These are phyloP conservation scores for Crithidia brevicula DNA, from an alignment of 208 protist species.

Conservation along the genomic window DNA sequence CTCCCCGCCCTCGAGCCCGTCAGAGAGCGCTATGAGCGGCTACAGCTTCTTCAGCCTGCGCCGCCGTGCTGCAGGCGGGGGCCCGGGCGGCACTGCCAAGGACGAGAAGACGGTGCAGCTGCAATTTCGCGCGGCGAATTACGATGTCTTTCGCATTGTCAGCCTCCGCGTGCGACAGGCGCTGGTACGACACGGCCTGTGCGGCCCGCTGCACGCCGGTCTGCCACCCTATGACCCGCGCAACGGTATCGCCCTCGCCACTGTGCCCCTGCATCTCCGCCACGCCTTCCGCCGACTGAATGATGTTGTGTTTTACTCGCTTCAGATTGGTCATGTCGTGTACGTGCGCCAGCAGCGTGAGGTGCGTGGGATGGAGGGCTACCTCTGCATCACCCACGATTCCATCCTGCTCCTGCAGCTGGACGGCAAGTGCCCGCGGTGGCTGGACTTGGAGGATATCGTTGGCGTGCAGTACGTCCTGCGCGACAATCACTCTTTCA, in stretches of 20 bases:
- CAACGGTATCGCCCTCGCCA: constrained; percentile 58
- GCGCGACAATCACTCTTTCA: constrained; percentile 42
- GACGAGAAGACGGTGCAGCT: constrained; percentile 30
- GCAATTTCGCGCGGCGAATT: constrained; percentile 42
- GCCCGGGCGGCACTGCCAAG: not conserved
- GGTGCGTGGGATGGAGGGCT: constrained; percentile 46
- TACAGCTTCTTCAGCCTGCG: constrained; percentile 34
- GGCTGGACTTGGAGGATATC: constrained; percentile 48
- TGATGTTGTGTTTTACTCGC: constrained; percentile 54
- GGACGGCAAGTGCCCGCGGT: constrained; percentile 51
- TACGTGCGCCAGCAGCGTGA: constrained; percentile 49
- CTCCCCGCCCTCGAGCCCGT: constrained; percentile 26
- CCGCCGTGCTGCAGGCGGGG: not conserved
- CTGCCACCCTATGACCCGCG: constrained; percentile 63
- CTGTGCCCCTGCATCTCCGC: constrained; percentile 61
- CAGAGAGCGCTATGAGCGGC: constrained; percentile 18
- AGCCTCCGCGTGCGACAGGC: constrained; percentile 45
- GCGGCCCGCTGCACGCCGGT: constrained; percentile 46
- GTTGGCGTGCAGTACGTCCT: constrained; percentile 48
- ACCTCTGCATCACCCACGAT: constrained; percentile 53
- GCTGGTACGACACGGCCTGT: constrained; percentile 46
- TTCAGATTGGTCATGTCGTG: constrained; percentile 51
- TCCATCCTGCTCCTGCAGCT: constrained; percentile 47
- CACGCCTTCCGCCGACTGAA: constrained; percentile 46
- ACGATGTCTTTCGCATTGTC: constrained; percentile 48